phyloP scores from a whole-genome alignment of 148 eudicot genomes.

The Tetragonia tetragonoides region DNA sequence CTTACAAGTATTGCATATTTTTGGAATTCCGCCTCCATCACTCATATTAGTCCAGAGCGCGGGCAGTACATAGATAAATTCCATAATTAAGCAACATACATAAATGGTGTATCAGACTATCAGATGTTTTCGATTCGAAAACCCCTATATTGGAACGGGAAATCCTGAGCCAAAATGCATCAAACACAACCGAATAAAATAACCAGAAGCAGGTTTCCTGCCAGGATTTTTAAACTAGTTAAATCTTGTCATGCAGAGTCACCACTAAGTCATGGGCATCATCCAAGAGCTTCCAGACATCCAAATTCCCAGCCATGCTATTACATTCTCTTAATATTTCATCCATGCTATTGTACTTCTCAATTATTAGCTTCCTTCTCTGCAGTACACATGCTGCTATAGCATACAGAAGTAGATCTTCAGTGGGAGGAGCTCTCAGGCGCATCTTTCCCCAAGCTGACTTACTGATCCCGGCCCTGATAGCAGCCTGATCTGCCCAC shows the following conservation, averaged over 20 bases:
- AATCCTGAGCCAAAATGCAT: slow-evolving; percentile 10
- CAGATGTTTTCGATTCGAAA: slow-evolving; percentile 14
- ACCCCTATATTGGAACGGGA: not conserved
- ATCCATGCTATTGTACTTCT: slow-evolving; percentile 92
- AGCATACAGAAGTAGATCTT: slow-evolving; percentile 80
- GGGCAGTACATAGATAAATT: slow-evolving; percentile 33
- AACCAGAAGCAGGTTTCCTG: slow-evolving; percentile 11
- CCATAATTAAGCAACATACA: slow-evolving; percentile 15
- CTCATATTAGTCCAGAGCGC: slow-evolving; percentile 28
- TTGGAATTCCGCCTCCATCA: slow-evolving; percentile 34
- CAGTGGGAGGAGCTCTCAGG: slow-evolving; percentile 91
- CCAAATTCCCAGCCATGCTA: slow-evolving; percentile 88
- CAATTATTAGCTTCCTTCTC: slow-evolving; percentile 83
- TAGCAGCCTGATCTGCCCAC: slow-evolving; percentile 98
- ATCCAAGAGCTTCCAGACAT: slow-evolving; percentile 93
- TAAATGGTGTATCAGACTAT: not conserved
- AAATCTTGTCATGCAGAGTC: slow-evolving; percentile 83
- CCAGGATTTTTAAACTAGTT: not conserved
- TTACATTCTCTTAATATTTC: slow-evolving; percentile 94
- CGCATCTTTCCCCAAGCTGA: slow-evolving; percentile 86
- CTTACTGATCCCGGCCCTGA: slow-evolving; percentile 81
- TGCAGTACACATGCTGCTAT: slow-evolving; percentile 94
- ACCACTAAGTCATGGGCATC: slow-evolving; percentile 89
- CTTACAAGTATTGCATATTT: slow-evolving; percentile 1
- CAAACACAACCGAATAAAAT: not conserved